Percentiles rank a stretch among this genome's conserved stretches.
Conservation (phyloP, 2,329 filamentous ascomycete genomes). For the Colletotrichum incanum region DNA sequence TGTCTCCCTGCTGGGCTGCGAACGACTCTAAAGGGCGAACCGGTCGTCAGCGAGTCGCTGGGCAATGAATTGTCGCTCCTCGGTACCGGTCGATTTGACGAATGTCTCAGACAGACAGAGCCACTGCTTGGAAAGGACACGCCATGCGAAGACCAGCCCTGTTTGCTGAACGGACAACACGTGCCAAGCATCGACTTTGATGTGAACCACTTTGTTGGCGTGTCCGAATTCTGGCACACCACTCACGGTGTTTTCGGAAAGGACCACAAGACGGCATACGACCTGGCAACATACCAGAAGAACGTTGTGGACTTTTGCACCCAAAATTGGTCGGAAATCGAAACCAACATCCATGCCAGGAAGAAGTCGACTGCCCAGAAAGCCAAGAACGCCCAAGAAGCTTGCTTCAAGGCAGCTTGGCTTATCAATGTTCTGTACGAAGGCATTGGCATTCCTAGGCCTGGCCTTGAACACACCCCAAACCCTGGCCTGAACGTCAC, state of each 20-base stretch:
- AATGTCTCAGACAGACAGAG: conserved; percentile 86
- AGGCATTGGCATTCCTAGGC: conserved; percentile 91
- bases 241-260: conserved; percentile 94
- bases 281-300: conserved; percentile 90
- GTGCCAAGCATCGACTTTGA: conserved; percentile 97
- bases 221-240: conserved; percentile 99
- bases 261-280: conserved; percentile 81
- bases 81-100: conserved; percentile 89
- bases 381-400: conserved; percentile 83
- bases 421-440: conserved; percentile 96
- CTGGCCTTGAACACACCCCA: conserved; percentile 79
- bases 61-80: conserved; percentile 70
- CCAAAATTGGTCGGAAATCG: conserved; percentile 85
- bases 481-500: conserved; percentile 77
- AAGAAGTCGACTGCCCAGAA: conserved; percentile 85
- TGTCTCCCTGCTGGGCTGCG: conserved; percentile 87
- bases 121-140: conserved; percentile 92
- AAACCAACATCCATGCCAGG: conserved; percentile 73
- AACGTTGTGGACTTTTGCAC: conserved; percentile 89
- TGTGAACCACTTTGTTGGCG: conserved; percentile 96
- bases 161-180: conserved; percentile 90
- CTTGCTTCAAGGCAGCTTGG: conserved; percentile 99
- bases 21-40: conserved; percentile 79
- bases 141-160: conserved; percentile 86
- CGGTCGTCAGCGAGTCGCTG: conserved; percentile 55